Percentiles rank a stretch among this genome's conserved stretches.
phyloP scores from a whole-genome alignment of 306 rosid genomes.

The Vachellia pachyceras region DNA sequence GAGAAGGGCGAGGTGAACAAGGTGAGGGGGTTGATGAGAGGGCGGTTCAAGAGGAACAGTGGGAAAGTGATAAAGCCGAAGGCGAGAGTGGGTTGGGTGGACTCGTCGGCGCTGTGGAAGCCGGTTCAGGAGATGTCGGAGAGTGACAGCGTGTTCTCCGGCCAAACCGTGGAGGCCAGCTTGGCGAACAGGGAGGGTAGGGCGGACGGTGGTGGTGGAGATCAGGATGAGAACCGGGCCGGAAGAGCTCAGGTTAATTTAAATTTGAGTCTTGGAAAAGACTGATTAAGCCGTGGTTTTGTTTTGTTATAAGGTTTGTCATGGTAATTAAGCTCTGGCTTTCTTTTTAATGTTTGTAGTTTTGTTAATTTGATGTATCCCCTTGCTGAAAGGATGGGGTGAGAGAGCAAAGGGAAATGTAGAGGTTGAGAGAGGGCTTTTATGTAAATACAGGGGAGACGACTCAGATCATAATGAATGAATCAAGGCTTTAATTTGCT shows the following conservation, averaged over 20 bases:
- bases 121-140: neutral
- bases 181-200: neutral
- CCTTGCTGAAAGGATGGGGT: neutral
- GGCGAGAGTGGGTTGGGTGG: neutral
- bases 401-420: neutral
- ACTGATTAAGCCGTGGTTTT: neutral
- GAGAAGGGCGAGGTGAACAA: neutral
- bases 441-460: neutral
- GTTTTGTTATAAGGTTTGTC: neutral
- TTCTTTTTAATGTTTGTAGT: neutral
- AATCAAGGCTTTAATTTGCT: no score
- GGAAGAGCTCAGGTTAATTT: slow-evolving; percentile 28
- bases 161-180: slow-evolving; percentile 35
- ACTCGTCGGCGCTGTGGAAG: slow-evolving; percentile 4
- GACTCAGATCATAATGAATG: neutral
- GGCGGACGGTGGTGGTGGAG: neutral
- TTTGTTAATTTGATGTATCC: neutral
- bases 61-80: slow-evolving; percentile 16
- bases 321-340: no score
- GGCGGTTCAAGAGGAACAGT: slow-evolving; percentile 44
- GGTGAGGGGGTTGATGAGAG: slow-evolving; percentile 26
- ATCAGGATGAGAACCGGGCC: neutral
- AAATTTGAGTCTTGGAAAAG: slow-evolving; percentile 51
- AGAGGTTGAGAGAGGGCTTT: neutral
- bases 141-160: slow-evolving; percentile 26